Base-by-base conservation (phyloP, 2,329 filamentous ascomycete species). In the Leptoxyphium fumago region DNA sequence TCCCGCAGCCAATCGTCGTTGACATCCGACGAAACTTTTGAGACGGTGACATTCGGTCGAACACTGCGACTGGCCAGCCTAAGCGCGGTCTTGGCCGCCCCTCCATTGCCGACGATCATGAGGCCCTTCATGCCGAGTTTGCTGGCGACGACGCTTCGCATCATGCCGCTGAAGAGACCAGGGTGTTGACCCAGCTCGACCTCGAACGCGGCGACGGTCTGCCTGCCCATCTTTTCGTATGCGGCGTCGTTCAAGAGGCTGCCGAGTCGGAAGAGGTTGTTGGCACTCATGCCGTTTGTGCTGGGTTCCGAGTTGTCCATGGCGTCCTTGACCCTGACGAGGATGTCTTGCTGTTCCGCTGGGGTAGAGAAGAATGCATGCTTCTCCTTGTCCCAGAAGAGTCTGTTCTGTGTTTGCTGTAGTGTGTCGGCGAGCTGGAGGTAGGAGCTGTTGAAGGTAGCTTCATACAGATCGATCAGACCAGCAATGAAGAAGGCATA, bases 241-340 rank as follows among this genome's bases (percentile, higher is more conserved):
- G 63, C 61, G 2, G 77, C 66, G 50, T 85, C 78, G 40, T 77
- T 74, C 0, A 94, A 69, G 1, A 94, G 61, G 5, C 73, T 73
- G 10, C 77, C 77, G 3, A 96, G 74, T 1, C 85, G 79, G 64
- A 91, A 83, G n/a, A 96, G 69, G 58, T 96, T 96, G 13, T 77
- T 74, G 0, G 85, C 84, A n/a, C 83, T 82, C 5, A 89, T 75
- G 34, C 85, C 86, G 59, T 98, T 98, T 42, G 84, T 82, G 0
- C 86, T 91, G 1, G 91, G 91, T 47, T 91, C 82, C 1, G 86
- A 81, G 5, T 85, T 85, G 62, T 98, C 91, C 74, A 95, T 95
- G 50, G 87, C 91, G 49, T 93, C 86, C 64, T 98, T 98, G 41
- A 95, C 74, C 18, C 89, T 81, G 47, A 96, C 75, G 46, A 95